phyloP scores from a whole-genome alignment of 108 stramenopile genomes.

The Stephanodiscus minutulus region DNA sequence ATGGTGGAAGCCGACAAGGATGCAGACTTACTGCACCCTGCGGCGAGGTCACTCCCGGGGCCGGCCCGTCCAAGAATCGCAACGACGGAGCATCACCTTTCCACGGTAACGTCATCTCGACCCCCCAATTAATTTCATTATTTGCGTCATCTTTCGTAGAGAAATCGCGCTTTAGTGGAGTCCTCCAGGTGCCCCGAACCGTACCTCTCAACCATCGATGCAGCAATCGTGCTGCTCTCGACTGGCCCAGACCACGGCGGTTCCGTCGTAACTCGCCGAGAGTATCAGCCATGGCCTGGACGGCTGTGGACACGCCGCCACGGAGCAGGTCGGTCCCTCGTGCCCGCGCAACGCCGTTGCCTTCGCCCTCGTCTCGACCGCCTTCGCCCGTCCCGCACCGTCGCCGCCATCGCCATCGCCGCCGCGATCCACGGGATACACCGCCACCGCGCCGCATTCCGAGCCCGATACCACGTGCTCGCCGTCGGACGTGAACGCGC shows the following conservation, averaged over 20 bases:
- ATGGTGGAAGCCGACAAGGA: no score
- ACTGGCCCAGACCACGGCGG: conserved; percentile 74
- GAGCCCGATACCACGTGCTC: conserved; percentile 60
- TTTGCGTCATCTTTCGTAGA: no score
- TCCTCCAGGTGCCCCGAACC: no score
- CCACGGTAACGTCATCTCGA: no score
- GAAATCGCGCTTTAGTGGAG: no score
- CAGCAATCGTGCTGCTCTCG: conserved; percentile 23
- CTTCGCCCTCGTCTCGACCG: neutral
- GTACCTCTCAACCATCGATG: neutral
- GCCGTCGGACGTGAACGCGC: conserved; percentile 74
- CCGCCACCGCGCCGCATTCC: conserved; percentile 71
- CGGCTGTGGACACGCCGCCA: conserved; percentile 60
- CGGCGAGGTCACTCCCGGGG: no score
- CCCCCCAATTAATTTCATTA: no score
- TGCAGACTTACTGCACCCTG: no score
- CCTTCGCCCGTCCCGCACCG: neutral
- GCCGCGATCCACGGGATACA: conserved; percentile 46
- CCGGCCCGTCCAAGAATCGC: no score
- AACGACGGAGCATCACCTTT: no score
- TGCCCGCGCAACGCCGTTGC: conserved; percentile 26
- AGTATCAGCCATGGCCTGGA: conserved; percentile 54
- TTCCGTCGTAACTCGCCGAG: conserved; percentile 77
- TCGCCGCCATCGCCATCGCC: neutral
- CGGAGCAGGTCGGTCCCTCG: conserved; percentile 56